Evolutionary conservation across 2,329 filamentous ascomycete species (phyloP).

Genomic region (Botryotinia convoluta): DNA sequence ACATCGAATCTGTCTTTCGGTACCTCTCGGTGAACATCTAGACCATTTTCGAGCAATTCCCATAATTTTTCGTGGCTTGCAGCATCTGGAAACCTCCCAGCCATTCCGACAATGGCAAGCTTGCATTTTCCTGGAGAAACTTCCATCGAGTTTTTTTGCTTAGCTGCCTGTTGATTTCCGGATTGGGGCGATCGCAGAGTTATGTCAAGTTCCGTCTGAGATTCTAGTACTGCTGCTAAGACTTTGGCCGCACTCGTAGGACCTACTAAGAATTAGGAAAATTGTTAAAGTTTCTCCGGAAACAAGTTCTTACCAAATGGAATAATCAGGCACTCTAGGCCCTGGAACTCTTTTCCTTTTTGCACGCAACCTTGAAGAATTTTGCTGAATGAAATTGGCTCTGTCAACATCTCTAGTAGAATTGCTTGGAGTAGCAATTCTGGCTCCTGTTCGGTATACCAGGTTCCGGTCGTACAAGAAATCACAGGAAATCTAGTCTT

Average conservation of each 20-base stretch:
- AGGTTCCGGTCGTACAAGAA: constrained; percentile 44
- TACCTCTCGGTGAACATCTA: constrained; percentile 67
- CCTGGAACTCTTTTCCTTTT: constrained; percentile 43
- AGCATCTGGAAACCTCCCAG: constrained; percentile 73
- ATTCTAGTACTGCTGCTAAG: constrained; percentile 14
- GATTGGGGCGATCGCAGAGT: constrained; percentile 1
- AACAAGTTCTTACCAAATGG: constrained; percentile 42
- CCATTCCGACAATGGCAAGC: constrained; percentile 80
- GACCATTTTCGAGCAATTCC: constrained; percentile 70
- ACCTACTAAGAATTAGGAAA: constrained; percentile 44
- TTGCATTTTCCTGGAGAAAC: constrained; percentile 16
- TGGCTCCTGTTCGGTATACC: constrained; percentile 23
- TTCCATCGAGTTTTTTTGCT: constrained; percentile 14
- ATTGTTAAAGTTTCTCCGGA: background rate
- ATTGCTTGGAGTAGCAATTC: constrained; percentile 25
- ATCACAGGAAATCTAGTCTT: constrained; percentile 49
- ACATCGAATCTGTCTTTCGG: constrained; percentile 73
- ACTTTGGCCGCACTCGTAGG: constrained; percentile 47
- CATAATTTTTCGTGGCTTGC: constrained; percentile 70
- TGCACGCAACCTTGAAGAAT: constrained; percentile 49
- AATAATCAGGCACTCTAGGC: constrained; percentile 46
- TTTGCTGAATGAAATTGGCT: constrained; percentile 49
- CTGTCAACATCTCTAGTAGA: constrained; percentile 50
- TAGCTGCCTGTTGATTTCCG: background rate
- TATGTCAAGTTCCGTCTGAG: constrained; percentile 17